Evolutionary conservation across 164 flowering plant genomes (phyloP).

Genomic region (Vitis rupestris): DNA sequence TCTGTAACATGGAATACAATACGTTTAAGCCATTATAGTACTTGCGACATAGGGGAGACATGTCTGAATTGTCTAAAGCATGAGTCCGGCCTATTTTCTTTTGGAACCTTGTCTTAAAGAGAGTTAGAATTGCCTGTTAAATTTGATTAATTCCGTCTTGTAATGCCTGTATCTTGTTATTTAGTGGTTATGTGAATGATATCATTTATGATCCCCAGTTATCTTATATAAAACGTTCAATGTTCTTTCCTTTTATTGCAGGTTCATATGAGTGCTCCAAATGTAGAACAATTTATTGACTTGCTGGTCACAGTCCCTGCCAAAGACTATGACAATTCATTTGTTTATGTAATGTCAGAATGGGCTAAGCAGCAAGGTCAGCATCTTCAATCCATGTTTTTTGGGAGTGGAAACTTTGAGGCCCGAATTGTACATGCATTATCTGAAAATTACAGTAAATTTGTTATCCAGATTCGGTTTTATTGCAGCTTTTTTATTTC

Average conservation of each 20-base stretch:
- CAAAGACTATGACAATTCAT: slow-evolving; percentile 62
- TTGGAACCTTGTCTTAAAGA: too few relatives aligned
- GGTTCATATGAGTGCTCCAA: slow-evolving; percentile 89
- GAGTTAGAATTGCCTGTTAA: not conserved
- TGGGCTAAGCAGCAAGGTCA: slow-evolving; percentile 92
- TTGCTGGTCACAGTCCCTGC: slow-evolving; percentile 65
- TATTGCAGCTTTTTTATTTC: not conserved
- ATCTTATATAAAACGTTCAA: too few relatives aligned
- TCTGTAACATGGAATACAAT: not conserved
- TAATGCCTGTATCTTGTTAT: too few relatives aligned
- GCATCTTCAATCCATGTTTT: slow-evolving; percentile 8
- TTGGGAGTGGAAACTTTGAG: not conserved
- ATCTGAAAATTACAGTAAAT: not conserved
- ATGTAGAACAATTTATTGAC: slow-evolving; percentile 76
- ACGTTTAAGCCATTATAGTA: not conserved
- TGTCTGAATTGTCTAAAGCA: not conserved
- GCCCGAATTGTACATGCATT: not conserved
- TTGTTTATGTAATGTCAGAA: slow-evolving; percentile 83
- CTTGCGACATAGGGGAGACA: not conserved
- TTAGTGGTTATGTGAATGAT: too few relatives aligned
- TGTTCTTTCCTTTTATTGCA: slow-evolving; percentile 22
- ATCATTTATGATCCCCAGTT: too few relatives aligned
- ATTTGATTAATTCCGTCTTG: not conserved
- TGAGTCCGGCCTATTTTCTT: not conserved
- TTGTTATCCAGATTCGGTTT: not conserved